These are phyloP conservation scores for Rhodotorula taiwanensis DNA, from an alignment of 768 basidiomycete species.

Conservation along the genomic window DNA sequence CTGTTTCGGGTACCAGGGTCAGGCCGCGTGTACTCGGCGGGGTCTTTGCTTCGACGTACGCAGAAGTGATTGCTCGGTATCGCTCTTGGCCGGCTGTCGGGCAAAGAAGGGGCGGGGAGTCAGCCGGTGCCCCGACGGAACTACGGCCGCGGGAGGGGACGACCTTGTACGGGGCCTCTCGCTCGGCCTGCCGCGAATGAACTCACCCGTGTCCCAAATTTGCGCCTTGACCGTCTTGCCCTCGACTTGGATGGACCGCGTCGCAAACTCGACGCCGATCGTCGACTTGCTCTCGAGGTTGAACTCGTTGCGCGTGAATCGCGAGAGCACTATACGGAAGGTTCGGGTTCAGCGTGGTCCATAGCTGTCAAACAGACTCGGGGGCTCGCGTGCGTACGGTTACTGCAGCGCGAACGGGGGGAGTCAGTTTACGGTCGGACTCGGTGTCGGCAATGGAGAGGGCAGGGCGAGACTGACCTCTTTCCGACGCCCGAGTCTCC, in stretches of 20 bases:
- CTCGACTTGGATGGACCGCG: slow-evolving; percentile 89
- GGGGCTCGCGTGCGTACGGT: too few species aligned
- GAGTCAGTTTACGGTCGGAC: not conserved
- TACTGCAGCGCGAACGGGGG: slow-evolving; percentile 47
- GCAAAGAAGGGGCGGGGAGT: slow-evolving; percentile 11
- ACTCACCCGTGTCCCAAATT: slow-evolving; percentile 90
- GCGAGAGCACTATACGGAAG: slow-evolving; percentile 79
- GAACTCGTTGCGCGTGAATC: slow-evolving; percentile 99
- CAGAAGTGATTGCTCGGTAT: slow-evolving; percentile 95
- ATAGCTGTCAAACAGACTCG: too few species aligned
- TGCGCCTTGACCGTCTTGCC: slow-evolving; percentile 96
- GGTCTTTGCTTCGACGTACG: slow-evolving; percentile 49
- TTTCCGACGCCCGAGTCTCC: slow-evolving; percentile 99
- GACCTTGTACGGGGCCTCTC: too few species aligned
- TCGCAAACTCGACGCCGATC: slow-evolving; percentile 95
- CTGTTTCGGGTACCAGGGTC: too few species aligned
- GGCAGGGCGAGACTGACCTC: slow-evolving; percentile 64
- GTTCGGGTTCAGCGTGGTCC: not conserved
- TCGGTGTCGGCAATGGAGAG: not conserved
- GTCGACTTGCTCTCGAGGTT: slow-evolving; percentile 98
- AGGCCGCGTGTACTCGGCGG: too few species aligned
- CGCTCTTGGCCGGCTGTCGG: slow-evolving; percentile 86
- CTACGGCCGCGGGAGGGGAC: too few species aligned
- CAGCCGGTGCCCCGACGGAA: too few species aligned
- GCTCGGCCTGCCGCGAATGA: too few species aligned